Conservation (phyloP, 805 yeast species). For the Kregervanrija fluxuum region DNA sequence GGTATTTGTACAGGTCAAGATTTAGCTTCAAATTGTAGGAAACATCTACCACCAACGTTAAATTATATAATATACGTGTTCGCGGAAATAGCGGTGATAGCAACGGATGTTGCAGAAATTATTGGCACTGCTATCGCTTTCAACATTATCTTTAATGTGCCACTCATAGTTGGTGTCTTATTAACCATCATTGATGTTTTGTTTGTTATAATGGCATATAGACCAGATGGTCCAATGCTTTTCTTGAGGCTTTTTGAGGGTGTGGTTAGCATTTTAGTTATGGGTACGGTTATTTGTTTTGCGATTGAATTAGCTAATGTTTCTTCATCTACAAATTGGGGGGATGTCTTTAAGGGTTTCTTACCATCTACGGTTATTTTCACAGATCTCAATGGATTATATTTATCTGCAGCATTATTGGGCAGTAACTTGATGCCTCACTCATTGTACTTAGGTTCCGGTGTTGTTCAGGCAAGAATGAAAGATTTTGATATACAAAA, state of each 20-base stretch:
- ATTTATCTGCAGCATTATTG: slow-evolving; percentile 73
- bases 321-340: slow-evolving; percentile 43
- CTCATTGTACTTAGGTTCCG: slow-evolving; percentile 79
- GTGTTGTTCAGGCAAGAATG: slow-evolving; percentile 79
- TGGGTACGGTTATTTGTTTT: slow-evolving; percentile 82
- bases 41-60: slow-evolving; percentile 56
- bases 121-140: slow-evolving; percentile 96
- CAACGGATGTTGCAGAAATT: slow-evolving; percentile 95
- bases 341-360: slow-evolving; percentile 64
- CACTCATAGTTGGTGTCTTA: slow-evolving; percentile 76
- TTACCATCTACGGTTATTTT: slow-evolving; percentile 40
- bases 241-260: slow-evolving; percentile 76
- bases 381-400: slow-evolving; percentile 59
- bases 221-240: slow-evolving; percentile 74
- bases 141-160: slow-evolving; percentile 73
- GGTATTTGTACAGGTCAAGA: slow-evolving; percentile 95
- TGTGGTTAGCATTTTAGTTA: slow-evolving; percentile 69
- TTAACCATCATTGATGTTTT: slow-evolving; percentile 82
- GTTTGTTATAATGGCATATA: slow-evolving; percentile 78
- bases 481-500: slow-evolving; percentile 66
- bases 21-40: slow-evolving; percentile 79
- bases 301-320: slow-evolving; percentile 70
- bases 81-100: slow-evolving; percentile 87
- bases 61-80: slow-evolving; percentile 61
- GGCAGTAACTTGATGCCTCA: slow-evolving; percentile 98